Conservation (phyloP, 768 basidiomycete species). For the Boletus fagicola region DNA sequence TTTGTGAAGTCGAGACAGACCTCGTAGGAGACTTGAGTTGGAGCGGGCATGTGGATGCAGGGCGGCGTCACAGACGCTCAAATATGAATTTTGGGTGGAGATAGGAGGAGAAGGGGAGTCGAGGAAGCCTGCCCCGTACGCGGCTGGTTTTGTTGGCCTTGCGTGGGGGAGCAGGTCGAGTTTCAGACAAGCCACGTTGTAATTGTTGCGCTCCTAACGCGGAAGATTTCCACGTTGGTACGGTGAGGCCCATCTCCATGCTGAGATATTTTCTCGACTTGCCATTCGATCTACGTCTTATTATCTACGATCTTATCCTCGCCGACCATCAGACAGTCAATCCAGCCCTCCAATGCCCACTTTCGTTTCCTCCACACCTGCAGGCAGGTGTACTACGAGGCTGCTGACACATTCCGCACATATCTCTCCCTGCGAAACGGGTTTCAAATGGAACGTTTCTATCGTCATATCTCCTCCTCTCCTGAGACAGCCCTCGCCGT, state of each 20-base stretch:
- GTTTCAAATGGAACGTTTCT: slow-evolving; percentile 32
- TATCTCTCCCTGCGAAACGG: slow-evolving; percentile 41
- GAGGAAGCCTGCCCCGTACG: slow-evolving; percentile 26
- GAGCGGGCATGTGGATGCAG: slow-evolving; percentile 50
- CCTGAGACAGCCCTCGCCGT: slow-evolving; percentile 23
- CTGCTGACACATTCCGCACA: slow-evolving; percentile 9
- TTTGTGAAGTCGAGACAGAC: slow-evolving; percentile 68
- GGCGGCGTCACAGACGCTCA: slow-evolving; percentile 37
- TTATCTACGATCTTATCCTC: slow-evolving; percentile 34
- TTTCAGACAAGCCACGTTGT: slow-evolving; percentile 29
- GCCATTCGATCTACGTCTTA: slow-evolving; percentile 14
- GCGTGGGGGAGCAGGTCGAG: slow-evolving; percentile 29
- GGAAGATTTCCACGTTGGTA: slow-evolving; percentile 29
- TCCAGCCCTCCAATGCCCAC: slow-evolving; percentile 35
- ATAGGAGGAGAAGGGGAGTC: slow-evolving; percentile 15
- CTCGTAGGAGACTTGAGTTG: slow-evolving; percentile 55
- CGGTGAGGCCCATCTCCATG: slow-evolving; percentile 22
- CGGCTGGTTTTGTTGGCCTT: slow-evolving; percentile 35
- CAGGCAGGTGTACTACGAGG: slow-evolving; percentile 34
- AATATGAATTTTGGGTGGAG: slow-evolving; percentile 14
- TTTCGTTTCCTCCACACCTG: slow-evolving; percentile 18
- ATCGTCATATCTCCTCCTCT: neutral
- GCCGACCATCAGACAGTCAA: slow-evolving; percentile 11
- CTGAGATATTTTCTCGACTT: neutral
- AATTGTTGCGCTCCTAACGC: slow-evolving; percentile 33